These are phyloP conservation scores for Amniculicola lignicola DNA, from an alignment of 495 filamentous ascomycete genomes.

Conservation along the genomic window DNA sequence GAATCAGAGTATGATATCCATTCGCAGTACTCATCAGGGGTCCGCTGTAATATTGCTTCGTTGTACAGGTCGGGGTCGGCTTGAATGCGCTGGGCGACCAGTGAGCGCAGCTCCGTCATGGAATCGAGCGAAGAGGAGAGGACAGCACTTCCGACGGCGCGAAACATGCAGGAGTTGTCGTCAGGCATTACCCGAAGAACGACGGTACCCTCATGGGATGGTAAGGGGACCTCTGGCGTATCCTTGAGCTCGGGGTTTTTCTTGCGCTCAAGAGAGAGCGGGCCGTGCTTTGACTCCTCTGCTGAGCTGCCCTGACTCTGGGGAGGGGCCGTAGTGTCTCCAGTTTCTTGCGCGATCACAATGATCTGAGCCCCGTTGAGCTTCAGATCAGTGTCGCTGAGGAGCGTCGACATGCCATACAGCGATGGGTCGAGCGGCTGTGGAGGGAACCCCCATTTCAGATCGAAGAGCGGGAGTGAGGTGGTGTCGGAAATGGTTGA, in stretches of 20 bases:
- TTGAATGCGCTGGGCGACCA: conserved; percentile 79
- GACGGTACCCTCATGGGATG: conserved; percentile 60
- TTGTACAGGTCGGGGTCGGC: conserved; percentile 66
- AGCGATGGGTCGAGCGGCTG: conserved; percentile 61
- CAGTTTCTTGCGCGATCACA: conserved; percentile 50
- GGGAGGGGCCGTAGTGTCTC: conserved; percentile 27
- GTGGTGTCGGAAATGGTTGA: conserved; percentile 55
- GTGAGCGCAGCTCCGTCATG: conserved; percentile 73
- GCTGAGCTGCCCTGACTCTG: neutral
- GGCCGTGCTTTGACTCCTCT: conserved; percentile 25
- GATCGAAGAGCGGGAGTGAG: conserved; percentile 56
- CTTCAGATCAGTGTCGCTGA: conserved; percentile 60
- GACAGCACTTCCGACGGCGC: conserved; percentile 77
- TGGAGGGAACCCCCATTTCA: conserved; percentile 87
- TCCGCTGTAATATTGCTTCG: conserved; percentile 68
- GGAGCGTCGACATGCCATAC: conserved; percentile 45
- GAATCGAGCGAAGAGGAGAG: conserved; percentile 62
- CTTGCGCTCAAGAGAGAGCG: conserved; percentile 43
- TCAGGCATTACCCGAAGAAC: conserved; percentile 95
- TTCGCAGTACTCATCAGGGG: conserved; percentile 71
- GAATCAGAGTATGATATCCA: conserved; percentile 77
- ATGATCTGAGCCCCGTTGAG: conserved; percentile 81
- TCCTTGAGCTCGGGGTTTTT: conserved; percentile 49
- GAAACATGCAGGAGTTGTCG: conserved; percentile 94
- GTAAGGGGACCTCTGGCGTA: conserved; percentile 66